Evolutionary conservation across 495 filamentous ascomycete species (phyloP), one percentile per base, ranked within the genome.

Genomic region (Penicillium nucicola): DNA sequence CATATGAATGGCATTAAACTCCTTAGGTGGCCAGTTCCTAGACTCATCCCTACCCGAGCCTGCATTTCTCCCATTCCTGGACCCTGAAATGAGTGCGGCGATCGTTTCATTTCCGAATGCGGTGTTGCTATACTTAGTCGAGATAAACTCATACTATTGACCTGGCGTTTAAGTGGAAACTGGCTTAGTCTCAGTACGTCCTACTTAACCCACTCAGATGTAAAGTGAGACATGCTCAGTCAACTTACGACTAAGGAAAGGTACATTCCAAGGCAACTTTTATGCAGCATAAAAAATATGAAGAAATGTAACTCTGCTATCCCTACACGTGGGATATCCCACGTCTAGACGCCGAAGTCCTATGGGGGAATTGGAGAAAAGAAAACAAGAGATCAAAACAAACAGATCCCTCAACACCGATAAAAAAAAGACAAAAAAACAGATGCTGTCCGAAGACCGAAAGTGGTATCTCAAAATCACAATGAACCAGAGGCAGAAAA

Each of bases 401-500:
- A n/a, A n/a, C n/a, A n/a, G n/a, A 30, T 22, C 58, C 40, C 49
- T 55, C 33, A 38, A 61, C 51, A 48, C 55, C 54, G 23, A n/a
- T n/a, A n/a, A n/a, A n/a, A n/a, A n/a, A n/a, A n/a, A n/a, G n/a
- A n/a, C n/a, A n/a, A n/a, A n/a, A 41, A 28, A 30, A 55, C 25
- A 55, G 38, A 36, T 45, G 57, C 57, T 40, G 53, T 31, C 44
- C 35, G 11, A 36, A 44, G 28, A 8, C 25, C 36, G 18, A 13
- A 44, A 53, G 41, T 53, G 53, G 57, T 60, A 60, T 60, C 57
- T 50, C 43, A 53, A 50, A 41, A 48, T 48, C 13, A 35, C 45
- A 37, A 23, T 17, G 36, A 25, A 36, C 23, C 19, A 39, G 15
- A 53, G 32, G 34, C 40, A 44, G 25, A 30, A 40, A n/a, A n/a